Conservation (phyloP, 1,139 yeast species). For the Eremothecium gossypii region DNA sequence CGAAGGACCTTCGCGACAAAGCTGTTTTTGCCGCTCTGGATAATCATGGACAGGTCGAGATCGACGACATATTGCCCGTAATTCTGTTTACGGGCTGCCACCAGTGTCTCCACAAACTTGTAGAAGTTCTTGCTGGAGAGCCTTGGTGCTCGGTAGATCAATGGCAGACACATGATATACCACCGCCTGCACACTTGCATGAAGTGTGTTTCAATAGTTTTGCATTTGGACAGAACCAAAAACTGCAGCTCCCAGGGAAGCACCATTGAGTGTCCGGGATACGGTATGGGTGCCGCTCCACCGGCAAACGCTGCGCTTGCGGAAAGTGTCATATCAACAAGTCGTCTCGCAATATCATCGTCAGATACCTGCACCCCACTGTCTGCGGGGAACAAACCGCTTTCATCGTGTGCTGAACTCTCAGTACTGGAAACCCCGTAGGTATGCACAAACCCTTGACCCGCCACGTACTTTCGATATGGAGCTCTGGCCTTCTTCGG, state of each 20-base stretch:
- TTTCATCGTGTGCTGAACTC: background rate
- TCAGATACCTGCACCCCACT: too few relatives aligned
- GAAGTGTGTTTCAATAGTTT: conserved; percentile 40
- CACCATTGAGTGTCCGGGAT: conserved; percentile 9
- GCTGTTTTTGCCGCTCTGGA: conserved; percentile 91
- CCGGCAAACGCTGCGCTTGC: too few relatives aligned
- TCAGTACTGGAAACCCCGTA: background rate
- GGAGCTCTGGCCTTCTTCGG: conserved; percentile 74
- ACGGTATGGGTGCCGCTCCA: too few relatives aligned
- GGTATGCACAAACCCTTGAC: conserved; percentile 33
- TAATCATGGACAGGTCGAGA: conserved; percentile 66
- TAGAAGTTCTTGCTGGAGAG: conserved; percentile 60
- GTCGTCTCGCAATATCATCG: too few relatives aligned
- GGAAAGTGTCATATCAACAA: too few relatives aligned
- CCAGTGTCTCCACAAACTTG: conserved; percentile 62
- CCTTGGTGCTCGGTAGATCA: conserved; percentile 54
- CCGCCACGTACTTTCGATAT: conserved; percentile 68
- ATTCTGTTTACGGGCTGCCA: conserved; percentile 30
- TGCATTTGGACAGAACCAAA: conserved; percentile 38
- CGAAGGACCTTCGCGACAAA: conserved; percentile 73
- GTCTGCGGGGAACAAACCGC: too few relatives aligned
- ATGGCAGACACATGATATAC: conserved; percentile 49
- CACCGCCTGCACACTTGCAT: conserved; percentile 55
- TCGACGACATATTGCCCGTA: conserved; percentile 38
- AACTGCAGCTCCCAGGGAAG: conserved; percentile 47